Base-by-base conservation (phyloP, 352 stramenopile genomes). In the Globisporangium ultimum region DNA sequence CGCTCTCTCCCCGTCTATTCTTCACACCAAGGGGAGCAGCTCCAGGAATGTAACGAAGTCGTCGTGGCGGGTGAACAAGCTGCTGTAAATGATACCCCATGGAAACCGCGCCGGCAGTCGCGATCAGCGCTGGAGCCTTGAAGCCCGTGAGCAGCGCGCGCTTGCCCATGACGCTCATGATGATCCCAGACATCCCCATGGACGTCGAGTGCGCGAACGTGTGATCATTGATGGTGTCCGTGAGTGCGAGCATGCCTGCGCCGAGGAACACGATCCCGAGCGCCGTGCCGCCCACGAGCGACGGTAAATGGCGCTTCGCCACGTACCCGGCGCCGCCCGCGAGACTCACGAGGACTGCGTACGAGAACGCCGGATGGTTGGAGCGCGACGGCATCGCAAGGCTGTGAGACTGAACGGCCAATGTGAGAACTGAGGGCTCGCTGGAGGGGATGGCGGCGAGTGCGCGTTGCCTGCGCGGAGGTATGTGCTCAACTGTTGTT, bases 41-140 rank as follows among this genome's bases (percentile, higher is more conserved):
- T 10, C 79, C 82, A 1, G 76, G 71, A 13, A 88, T 64, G 67
- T 88, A 89, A 50, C 64, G 70, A 60, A 79, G 79, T 34, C 80
- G 76, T 50, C 55, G 71, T 10, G 80, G 78, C 24, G 76, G 76
- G 60, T 88, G 75, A 36, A 63, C 66, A 24, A 92, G 64, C 63
- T 87, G 80, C 50, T 92, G 79, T 53, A 78, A 63, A 58, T 92
- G 83, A 62, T 92, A 92, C n/a, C 83, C 83, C 6, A 80, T 70
- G 17, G 68, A 81, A 21, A 86, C 53, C 9, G 83, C 78, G 18
- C 76, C 77, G 10, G 63, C 57, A 3, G 74, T 75, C 42, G 83
- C 80, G 40, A 88, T n/a, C 15, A 74, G n/a, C 10, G 68, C 64
- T 12, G 78, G 79, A 0, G 60, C 50, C n/a, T 68, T 72, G 14